Evolutionary conservation across 495 filamentous ascomycete species (phyloP), one percentile per base, ranked within the genome.

Genomic region (Parmelia sp.): DNA sequence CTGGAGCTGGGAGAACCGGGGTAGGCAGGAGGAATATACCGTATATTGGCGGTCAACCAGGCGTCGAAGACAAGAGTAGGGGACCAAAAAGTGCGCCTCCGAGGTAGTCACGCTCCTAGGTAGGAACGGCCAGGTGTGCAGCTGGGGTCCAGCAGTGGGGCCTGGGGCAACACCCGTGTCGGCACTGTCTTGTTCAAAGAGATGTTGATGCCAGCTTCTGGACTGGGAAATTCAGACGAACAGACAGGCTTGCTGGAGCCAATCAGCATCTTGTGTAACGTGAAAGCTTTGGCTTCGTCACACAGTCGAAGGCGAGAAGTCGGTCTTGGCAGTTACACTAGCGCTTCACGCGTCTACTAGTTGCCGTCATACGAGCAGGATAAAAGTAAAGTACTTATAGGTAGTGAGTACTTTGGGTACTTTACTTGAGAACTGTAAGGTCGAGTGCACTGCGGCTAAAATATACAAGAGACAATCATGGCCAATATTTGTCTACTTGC

Each of bases 331-430:
- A 33, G 25, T 31, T 11, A n/a, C n/a, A 1, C 3, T 45, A 33
- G 49, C 49, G 49, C 49, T 53, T 53, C 49, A 53, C 49, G 49
- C 49, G 49, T 5, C 49, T 53, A 53, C 27, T 53, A 53, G 49
- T 27, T 53, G 49, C 49, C 27, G 49, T 33, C 27, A 53, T 14
- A 53, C 25, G 6, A 31, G 15, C 27, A n/a, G n/a, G n/a, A n/a
- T n/a, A n/a, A n/a, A n/a, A n/a, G n/a, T n/a, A n/a, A n/a, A n/a
- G n/a, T n/a, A n/a, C n/a, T n/a, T n/a, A n/a, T n/a, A n/a, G n/a
- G n/a, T n/a, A n/a, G n/a, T n/a, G n/a, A n/a, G n/a, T n/a, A n/a
- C n/a, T n/a, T n/a, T n/a, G n/a, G n/a, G n/a, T n/a, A n/a, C n/a
- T n/a, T n/a, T n/a, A n/a, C n/a, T n/a, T n/a, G n/a, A n/a, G n/a